Percentiles rank a stretch among this genome's conserved stretches.
Conservation (phyloP, 768 basidiomycete genomes). For the Dacryopinax spathularia region DNA sequence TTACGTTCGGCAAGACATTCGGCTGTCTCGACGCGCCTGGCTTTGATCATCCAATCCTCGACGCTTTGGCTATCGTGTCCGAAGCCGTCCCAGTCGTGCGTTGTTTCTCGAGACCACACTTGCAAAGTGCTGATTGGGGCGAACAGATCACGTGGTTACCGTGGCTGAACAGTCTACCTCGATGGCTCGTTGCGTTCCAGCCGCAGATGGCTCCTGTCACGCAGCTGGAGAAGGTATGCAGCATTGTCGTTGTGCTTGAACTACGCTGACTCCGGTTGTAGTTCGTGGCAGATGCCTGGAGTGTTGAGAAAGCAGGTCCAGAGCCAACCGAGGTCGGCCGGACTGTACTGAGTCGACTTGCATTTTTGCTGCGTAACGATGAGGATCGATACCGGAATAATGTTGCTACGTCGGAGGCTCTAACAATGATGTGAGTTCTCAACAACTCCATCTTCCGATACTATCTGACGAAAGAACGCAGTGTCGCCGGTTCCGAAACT, state of each 20-base stretch:
- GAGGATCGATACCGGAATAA: background rate
- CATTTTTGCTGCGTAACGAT: background rate
- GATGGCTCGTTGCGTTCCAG: background rate
- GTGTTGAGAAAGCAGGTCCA: background rate
- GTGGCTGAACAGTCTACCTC: background rate
- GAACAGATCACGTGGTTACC: background rate
- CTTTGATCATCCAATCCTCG: background rate
- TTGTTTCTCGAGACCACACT: too few relatives aligned
- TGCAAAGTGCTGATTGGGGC: background rate
- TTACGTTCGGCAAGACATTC: background rate
- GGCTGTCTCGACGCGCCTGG: background rate
- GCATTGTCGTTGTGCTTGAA: background rate
- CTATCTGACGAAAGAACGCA: slow-evolving; percentile 17
- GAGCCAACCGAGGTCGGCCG: background rate
- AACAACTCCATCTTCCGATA: background rate
- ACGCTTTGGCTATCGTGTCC: background rate
- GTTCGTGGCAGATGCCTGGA: background rate
- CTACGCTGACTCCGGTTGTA: background rate
- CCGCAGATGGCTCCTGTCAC: background rate
- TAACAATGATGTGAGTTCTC: background rate
- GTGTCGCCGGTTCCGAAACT: slow-evolving; percentile 67
- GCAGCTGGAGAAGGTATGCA: background rate
- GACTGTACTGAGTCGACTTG: background rate
- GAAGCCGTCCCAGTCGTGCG: background rate
- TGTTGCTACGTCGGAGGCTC: background rate